Conservation (phyloP, 176 grass and related monocot species). For the Dendrocalamus sinicus region DNA sequence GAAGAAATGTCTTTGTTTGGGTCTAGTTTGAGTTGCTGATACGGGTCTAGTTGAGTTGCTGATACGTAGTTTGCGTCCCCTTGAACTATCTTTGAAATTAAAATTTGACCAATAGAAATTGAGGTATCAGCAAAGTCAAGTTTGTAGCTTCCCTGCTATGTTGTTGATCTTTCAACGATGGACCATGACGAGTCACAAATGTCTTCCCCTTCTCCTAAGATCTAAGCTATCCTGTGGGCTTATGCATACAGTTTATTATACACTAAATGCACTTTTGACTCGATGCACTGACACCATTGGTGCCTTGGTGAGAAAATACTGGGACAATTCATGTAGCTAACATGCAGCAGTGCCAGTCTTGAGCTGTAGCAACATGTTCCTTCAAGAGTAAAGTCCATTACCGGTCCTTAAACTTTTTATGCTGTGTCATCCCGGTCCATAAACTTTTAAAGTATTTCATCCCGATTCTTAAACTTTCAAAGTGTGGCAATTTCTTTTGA, state of each 20-base stretch:
- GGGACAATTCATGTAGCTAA: not conserved
- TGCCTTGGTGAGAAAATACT: not conserved
- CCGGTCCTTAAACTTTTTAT: too few relatives aligned
- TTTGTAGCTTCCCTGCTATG: not conserved
- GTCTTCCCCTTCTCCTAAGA: not conserved
- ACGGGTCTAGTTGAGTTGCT: not conserved
- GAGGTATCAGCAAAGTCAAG: not conserved
- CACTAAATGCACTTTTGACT: conserved; percentile 22
- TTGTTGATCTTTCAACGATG: conserved; percentile 6
- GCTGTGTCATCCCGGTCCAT: too few relatives aligned
- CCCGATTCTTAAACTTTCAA: too few relatives aligned
- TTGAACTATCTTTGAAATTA: not conserved
- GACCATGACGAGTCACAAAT: conserved; percentile 17
- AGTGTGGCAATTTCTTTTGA: too few relatives aligned
- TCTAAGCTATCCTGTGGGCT: conserved; percentile 34
- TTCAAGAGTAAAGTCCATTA: too few relatives aligned
- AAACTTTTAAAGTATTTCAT: too few relatives aligned
- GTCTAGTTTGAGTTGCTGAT: not conserved
- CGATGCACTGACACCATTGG: not conserved
- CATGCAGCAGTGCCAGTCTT: not conserved
- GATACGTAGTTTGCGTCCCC: not conserved
- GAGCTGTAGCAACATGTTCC: not conserved
- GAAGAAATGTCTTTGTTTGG: not conserved
- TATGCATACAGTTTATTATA: not conserved
- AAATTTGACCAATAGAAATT: not conserved